A percentile compares a stretch with the other conserved stretches of the same genome.
Conservation (phyloP, 2,329 filamentous ascomycete genomes). For the Aspergillus carbonarius region DNA sequence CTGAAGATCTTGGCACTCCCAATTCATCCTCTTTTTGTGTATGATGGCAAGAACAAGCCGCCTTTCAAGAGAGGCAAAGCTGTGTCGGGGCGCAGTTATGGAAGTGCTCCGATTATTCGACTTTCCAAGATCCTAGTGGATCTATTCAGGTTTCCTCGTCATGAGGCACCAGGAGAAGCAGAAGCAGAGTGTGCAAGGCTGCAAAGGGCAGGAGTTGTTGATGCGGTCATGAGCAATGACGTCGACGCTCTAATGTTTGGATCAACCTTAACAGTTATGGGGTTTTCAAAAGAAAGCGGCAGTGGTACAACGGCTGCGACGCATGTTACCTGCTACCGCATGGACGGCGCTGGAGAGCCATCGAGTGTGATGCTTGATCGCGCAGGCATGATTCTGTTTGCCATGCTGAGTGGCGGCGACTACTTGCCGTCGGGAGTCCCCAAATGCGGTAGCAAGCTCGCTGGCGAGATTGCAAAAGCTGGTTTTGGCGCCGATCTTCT, state of each 20-base stretch:
- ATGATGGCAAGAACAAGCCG: slow-evolving; percentile 83
- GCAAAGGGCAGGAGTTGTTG: slow-evolving; percentile 77
- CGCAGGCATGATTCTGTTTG: slow-evolving; percentile 90
- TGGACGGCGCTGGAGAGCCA: slow-evolving; percentile 18
- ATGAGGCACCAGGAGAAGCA: slow-evolving; percentile 89
- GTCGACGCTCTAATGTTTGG: slow-evolving; percentile 98
- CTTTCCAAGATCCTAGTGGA: slow-evolving; percentile 81
- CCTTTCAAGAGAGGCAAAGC: slow-evolving; percentile 84
- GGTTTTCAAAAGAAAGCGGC: slow-evolving; percentile 74
- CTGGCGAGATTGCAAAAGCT: slow-evolving; percentile 84
- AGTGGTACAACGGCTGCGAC: slow-evolving; percentile 66
- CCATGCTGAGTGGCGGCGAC: slow-evolving; percentile 92
- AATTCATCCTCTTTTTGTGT: slow-evolving; percentile 87
- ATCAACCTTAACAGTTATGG: slow-evolving; percentile 72
- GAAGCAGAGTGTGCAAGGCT: slow-evolving; percentile 93
- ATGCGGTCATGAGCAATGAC: slow-evolving; percentile 93
- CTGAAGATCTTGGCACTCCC: slow-evolving; percentile 71
- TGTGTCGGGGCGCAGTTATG: slow-evolving; percentile 50
- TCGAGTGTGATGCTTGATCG: slow-evolving; percentile 59
- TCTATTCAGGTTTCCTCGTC: slow-evolving; percentile 78
- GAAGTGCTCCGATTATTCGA: slow-evolving; percentile 65
- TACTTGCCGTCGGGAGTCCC: slow-evolving; percentile 87
- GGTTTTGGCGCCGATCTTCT: slow-evolving; percentile 75
- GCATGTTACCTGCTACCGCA: slow-evolving; percentile 80
- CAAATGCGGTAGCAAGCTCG: slow-evolving; percentile 82